Conservation (phyloP, 805 yeast species). For the Kodamaea restingae region DNA sequence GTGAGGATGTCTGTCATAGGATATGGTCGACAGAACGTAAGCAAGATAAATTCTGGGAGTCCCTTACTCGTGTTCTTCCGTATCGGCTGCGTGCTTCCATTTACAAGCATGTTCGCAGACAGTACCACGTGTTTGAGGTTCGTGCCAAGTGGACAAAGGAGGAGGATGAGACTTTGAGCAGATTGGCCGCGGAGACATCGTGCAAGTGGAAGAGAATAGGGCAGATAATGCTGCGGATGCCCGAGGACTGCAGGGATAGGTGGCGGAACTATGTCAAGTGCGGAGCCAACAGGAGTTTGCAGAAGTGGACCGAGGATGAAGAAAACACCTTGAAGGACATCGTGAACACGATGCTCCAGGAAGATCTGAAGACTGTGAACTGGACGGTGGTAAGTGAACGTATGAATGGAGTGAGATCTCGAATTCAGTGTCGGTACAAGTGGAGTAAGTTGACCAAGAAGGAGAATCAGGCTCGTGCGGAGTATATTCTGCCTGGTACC, state of each 20-base stretch:
- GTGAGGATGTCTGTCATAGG: conserved; percentile 71
- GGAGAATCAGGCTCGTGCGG: conserved; percentile 36
- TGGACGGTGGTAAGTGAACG: conserved; percentile 90
- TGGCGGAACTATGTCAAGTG: conserved; percentile 96
- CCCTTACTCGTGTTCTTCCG: conserved; percentile 73
- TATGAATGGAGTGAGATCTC: conserved; percentile 83
- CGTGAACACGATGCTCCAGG: conserved; percentile 43
- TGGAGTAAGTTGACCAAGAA: conserved; percentile 80
- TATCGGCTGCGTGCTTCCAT: conserved; percentile 83
- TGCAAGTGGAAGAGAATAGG: conserved; percentile 92
- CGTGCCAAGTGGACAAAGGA: conserved; percentile 88
- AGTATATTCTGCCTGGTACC: conserved; percentile 31
- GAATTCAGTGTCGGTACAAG: conserved; percentile 93
- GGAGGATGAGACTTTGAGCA: conserved; percentile 68
- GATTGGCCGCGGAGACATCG: conserved; percentile 59
- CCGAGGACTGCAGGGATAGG: conserved; percentile 95
- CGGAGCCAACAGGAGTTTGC: conserved; percentile 68
- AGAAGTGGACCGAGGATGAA: conserved; percentile 77
- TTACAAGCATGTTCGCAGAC: conserved; percentile 87
- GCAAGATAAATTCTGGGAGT: conserved; percentile 89
- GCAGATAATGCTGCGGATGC: conserved; percentile 80
- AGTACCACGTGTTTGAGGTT: conserved; percentile 80
- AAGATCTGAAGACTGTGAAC: conserved; percentile 45
- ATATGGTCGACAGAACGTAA: conserved; percentile 84
- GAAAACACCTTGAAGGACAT: conserved; percentile 59